Base-by-base conservation (phyloP, 2,329 filamentous ascomycete species). In the Raffaelea deltoideospora region DNA sequence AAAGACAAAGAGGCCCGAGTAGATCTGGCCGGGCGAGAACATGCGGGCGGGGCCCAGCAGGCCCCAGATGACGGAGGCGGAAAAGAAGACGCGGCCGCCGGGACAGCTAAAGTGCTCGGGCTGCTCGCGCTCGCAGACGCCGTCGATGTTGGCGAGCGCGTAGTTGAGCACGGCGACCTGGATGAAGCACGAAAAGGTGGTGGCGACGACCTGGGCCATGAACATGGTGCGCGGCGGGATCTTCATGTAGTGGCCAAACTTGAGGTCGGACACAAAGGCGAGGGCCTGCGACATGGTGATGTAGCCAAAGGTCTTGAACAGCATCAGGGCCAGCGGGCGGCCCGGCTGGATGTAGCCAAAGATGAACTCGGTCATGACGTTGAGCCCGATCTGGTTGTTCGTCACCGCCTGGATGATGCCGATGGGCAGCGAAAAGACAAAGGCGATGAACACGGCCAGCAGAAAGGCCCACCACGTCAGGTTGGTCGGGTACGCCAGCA, bases 331-430 rank as follows among this genome's bases (percentile, higher is more conserved):
- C 37, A 85, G 58, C 0, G 80, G 79, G 6, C 69, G 60, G 3
- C 80, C 80, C 0, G 79, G 79, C 43, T 82, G 76, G 47, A 85
- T 79, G 48, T 85, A 85, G 1, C 80, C 80, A 40, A 75, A 73
- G 4, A 86, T 59, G 44, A 84, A 82, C 56, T 83, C 79, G 1
- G 78, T 81, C 43, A 85, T 59, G 20, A 86, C 45, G 43, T 85
- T 85, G 26, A 85, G 60, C 2, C 76, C 77, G 27, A 83, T 75
- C 58, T 81, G 61, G 52, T 78, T 76, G 48, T 81, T 75, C 4
- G 79, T 79, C 5, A 76, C 64, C 27, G 76, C 79, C 48, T 80
- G 68, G 24, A 84, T 72, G 40, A 83, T 80, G 29, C 74, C 74
- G 33, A 76, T 76, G 0, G 78, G 78, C 11, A 83, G 55, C 9